Evolutionary conservation across 2,329 filamentous ascomycete species (phyloP).

Genomic region (Chalaropsis thielavioides): DNA sequence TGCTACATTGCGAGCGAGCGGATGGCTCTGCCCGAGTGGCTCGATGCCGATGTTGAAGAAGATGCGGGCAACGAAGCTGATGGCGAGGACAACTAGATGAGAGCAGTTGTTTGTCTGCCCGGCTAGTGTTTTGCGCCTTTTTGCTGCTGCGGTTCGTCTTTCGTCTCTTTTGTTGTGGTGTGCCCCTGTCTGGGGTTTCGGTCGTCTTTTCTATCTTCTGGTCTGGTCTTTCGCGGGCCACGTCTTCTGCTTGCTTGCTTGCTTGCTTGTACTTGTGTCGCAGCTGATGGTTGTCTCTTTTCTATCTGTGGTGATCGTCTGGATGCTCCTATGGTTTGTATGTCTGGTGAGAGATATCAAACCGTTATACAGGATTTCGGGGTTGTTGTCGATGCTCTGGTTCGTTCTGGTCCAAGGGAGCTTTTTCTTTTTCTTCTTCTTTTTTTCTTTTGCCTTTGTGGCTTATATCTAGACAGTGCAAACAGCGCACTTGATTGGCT

Average conservation of each 20-base stretch:
- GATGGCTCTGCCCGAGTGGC: constrained; percentile 1
- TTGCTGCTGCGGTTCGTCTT: neutral
- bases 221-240: no score
- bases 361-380: neutral
- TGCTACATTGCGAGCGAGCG: neutral
- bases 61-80: neutral
- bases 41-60: neutral
- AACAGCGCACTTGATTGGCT: no score
- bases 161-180: neutral
- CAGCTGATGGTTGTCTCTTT: neutral
- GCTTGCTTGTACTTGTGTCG: neutral
- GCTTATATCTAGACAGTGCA: no score
- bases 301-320: neutral
- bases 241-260: neutral
- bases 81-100: neutral
- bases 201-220: no score
- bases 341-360: neutral
- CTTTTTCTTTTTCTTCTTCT: no score
- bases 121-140: neutral
- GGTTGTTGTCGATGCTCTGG: neutral
- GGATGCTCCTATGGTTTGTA: neutral
- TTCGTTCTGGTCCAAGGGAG: neutral
- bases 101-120: neutral
- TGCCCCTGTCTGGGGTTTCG: neutral
- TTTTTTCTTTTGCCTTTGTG: neutral